Base-by-base conservation (phyloP, 371 early-diverging fungal genomes). In the Encephalitozoon hellem region DNA sequence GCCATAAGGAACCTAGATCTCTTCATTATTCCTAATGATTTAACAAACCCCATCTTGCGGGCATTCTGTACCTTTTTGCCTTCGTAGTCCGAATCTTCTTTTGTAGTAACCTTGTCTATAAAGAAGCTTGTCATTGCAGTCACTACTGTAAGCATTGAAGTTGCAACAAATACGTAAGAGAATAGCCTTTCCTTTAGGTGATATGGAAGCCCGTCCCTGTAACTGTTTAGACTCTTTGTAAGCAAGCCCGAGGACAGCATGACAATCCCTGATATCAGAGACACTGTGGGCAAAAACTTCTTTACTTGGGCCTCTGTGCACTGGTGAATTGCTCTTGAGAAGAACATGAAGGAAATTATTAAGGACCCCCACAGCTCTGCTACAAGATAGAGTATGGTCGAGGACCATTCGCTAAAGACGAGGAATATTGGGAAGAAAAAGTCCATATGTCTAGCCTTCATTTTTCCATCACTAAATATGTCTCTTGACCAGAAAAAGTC, bases 321-420 rank as follows among this genome's bases (percentile, higher is more conserved):
- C 11, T 74, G 49, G 68, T 79, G 74, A 69, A 77, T 81, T 9
- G 81, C 75, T 15, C 78, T 67, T 15, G 81, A 72, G 25, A 78
- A 79, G 70, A 84, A 81, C 59, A 79, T 65, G 21, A 76, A 72
- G 9, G 81, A 81, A 0, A 80, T 51, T 47, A 84, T 72, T 0
- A 84, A 15, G 43, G 77, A 70, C 41, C 84, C 81, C 73, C 75
- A 84, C 9, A 81, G 64, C 67, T 83, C 84, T 9, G 81, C 74
- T 38, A 76, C 23, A 1, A 80, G 63, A 53, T 77, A 83, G 0
- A 69, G 42, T 30, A 83, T 66, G n/a, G 81, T 78, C 25, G 74
- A 76, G 63, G 78, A 72, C 83, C 83, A 83, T 67, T 71, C 72
- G 59, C 67, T 78, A 28, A 76, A 51, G 0, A 77, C 82, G 15